Evolutionary conservation across 805 yeast species (phyloP).

Genomic region (Yarrowia divulgata): DNA sequence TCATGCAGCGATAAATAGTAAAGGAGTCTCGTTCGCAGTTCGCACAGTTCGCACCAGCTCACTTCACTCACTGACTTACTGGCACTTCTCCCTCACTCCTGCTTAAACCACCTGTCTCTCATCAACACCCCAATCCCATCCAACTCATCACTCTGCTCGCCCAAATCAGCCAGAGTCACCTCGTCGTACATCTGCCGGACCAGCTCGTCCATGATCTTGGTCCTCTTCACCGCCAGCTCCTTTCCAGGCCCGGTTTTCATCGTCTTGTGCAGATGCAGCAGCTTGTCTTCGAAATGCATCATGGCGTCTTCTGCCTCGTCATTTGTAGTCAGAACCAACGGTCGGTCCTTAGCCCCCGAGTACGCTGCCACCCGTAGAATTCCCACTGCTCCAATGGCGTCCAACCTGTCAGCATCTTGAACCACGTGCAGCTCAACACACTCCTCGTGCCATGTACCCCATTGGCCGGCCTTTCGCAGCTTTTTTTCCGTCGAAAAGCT

Average conservation of each 20-base stretch:
- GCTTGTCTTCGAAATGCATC: slow-evolving; percentile 50
- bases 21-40: no score
- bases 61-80: no score
- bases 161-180: not conserved
- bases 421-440: slow-evolving; percentile 50
- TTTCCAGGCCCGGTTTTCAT: slow-evolving; percentile 47
- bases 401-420: slow-evolving; percentile 54
- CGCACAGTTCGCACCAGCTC: no score
- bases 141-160: not conserved
- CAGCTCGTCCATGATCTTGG: slow-evolving; percentile 44
- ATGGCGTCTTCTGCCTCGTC: slow-evolving; percentile 36
- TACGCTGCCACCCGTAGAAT: slow-evolving; percentile 50
- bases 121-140: not conserved
- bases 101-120: not conserved
- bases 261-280: slow-evolving; percentile 46
- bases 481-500: slow-evolving; percentile 47
- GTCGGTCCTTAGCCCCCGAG: slow-evolving; percentile 46
- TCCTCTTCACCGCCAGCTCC: slow-evolving; percentile 41
- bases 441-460: slow-evolving; percentile 49
- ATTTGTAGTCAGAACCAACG: slow-evolving; percentile 42
- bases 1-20: no score
- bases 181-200: slow-evolving; percentile 39
- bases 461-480: slow-evolving; percentile 43
- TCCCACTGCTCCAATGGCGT: slow-evolving; percentile 52
- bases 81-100: no score